Percentiles rank a stretch among this genome's conserved stretches.
Evolutionary conservation across 768 basidiomycete species (phyloP).

Genomic region (Symmetrospora coprosmae): DNA sequence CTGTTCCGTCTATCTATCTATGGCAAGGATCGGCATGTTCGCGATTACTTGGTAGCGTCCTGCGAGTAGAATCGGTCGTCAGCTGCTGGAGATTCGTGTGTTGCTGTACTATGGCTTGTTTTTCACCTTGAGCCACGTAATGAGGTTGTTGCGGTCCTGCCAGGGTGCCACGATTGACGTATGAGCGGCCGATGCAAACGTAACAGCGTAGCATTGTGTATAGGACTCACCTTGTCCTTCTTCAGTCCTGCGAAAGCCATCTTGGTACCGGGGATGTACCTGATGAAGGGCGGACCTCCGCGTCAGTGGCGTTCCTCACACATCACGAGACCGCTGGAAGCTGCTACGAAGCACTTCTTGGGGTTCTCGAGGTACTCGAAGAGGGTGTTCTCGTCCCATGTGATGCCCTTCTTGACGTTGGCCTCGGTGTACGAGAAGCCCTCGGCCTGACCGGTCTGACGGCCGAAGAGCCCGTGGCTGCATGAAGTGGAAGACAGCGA

Average conservation of each 20-base stretch:
- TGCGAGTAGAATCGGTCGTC: no score
- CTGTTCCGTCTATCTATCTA: no score
- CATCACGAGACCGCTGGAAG: conserved; percentile 86
- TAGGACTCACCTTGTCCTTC: no score
- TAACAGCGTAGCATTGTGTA: background rate
- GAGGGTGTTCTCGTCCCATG: conserved; percentile 72
- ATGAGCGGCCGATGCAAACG: no score
- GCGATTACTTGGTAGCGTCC: no score
- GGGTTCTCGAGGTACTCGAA: conserved; percentile 95
- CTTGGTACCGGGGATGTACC: conserved; percentile 93
- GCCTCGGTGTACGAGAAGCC: conserved; percentile 85
- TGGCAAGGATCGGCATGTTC: no score
- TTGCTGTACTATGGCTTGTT: no score
- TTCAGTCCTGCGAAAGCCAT: conserved; percentile 98
- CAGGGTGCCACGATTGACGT: conserved; percentile 44
- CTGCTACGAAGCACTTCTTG: conserved; percentile 96
- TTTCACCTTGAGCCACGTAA: conserved; percentile 60
- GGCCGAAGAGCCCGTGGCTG: conserved; percentile 31
- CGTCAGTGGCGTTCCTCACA: conserved; percentile 41
- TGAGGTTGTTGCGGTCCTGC: conserved; percentile 88
- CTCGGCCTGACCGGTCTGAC: conserved; percentile 60
- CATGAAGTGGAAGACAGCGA: conserved; percentile 4
- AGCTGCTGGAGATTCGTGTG: no score
- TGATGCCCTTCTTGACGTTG: conserved; percentile 83
- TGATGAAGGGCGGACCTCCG: no score